Conservation (phyloP, 2,329 filamentous ascomycete species). For the Aspergillus aculeatinus region DNA sequence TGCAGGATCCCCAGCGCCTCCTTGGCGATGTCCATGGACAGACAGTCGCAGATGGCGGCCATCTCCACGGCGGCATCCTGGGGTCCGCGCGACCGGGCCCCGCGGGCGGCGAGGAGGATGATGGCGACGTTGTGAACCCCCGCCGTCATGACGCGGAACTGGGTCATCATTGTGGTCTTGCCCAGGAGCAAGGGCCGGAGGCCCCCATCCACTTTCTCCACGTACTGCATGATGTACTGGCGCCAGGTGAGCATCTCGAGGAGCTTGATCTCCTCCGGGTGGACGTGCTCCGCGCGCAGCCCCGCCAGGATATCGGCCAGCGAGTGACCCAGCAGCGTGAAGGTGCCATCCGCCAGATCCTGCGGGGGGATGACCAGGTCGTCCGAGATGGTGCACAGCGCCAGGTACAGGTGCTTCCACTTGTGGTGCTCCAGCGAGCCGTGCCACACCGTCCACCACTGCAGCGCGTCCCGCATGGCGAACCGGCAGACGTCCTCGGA, state of each 20-base stretch:
- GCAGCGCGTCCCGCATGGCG: no score
- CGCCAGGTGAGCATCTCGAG: no score
- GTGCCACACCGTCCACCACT: no score
- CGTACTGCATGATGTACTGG: no score
- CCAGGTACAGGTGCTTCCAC: no score
- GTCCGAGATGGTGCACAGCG: not conserved
- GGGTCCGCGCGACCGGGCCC: no score
- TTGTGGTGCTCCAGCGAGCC: no score
- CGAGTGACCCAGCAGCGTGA: not conserved
- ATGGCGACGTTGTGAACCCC: not conserved
- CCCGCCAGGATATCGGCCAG: conserved; percentile 2
- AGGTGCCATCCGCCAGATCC: not conserved
- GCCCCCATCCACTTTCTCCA: no score
- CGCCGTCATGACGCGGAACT: not conserved
- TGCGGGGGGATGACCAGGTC: conserved; percentile 3
- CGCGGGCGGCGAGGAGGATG: not conserved
- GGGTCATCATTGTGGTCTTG: not conserved
- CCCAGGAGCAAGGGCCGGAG: not conserved
- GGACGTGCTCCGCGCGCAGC: not conserved
- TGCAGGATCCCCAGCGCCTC: not conserved
- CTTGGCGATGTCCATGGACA: conserved; percentile 1
- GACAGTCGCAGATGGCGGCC: not conserved
- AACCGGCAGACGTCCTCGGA: no score
- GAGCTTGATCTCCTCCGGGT: no score
- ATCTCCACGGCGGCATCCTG: not conserved